Conservation (phyloP, 2,329 filamentous ascomycete genomes). For the Hymenoscyphus albidus region DNA sequence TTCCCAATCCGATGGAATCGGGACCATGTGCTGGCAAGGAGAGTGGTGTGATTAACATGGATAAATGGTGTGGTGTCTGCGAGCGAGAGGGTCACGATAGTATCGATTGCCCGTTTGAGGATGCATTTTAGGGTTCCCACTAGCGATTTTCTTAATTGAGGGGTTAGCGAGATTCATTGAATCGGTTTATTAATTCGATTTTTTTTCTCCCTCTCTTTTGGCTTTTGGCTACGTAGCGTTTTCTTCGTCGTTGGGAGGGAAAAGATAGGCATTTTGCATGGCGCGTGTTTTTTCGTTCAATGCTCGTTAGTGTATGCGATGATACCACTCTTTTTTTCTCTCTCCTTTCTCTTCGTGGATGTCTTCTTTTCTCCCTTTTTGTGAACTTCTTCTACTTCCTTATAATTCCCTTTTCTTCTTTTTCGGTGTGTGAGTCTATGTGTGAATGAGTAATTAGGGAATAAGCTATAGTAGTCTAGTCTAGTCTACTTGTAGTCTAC, state of each 20-base stretch:
- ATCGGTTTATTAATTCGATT: too few relatives aligned
- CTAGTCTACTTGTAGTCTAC: too few relatives aligned
- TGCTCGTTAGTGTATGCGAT: slow-evolving; percentile 22
- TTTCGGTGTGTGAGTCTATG: too few relatives aligned
- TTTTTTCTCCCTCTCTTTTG: neutral
- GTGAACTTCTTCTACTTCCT: neutral
- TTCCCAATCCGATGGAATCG: slow-evolving; percentile 60
- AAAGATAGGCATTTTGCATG: slow-evolving; percentile 18
- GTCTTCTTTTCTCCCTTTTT: neutral
- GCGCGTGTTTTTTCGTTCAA: slow-evolving; percentile 15
- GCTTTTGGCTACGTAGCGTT: neutral
- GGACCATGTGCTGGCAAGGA: slow-evolving; percentile 74
- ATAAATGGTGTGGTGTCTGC: slow-evolving; percentile 96
- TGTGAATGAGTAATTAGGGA: too few relatives aligned
- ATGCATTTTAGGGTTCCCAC: slow-evolving; percentile 53
- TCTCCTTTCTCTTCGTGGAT: neutral
- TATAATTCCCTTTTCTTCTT: neutral
- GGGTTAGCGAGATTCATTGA: too few relatives aligned
- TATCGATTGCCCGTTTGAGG: slow-evolving; percentile 90
- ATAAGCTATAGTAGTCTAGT: too few relatives aligned
- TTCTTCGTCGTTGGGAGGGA: slow-evolving; percentile 9
- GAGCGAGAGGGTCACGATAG: slow-evolving; percentile 96
- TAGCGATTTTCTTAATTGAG: neutral
- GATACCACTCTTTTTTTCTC: slow-evolving; percentile 28
- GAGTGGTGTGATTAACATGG: slow-evolving; percentile 71